A percentile compares a stretch with the other conserved stretches of the same genome.
These are phyloP conservation scores for Colletotrichum sp. DNA, from an alignment of 2,329 filamentous ascomycete species.

Conservation along the genomic window DNA sequence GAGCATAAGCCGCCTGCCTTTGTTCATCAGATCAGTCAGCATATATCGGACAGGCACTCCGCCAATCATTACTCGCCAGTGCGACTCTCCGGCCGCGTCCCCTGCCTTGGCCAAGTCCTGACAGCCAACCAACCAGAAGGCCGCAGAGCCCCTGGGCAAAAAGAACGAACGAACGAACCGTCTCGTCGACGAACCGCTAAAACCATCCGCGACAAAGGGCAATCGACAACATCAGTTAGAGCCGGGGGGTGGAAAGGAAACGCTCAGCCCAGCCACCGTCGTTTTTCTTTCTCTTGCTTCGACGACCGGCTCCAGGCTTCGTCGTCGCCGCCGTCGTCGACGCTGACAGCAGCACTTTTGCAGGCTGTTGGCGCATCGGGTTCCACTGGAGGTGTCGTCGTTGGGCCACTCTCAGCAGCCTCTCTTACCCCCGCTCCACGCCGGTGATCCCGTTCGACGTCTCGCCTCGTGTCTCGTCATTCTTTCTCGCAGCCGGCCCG, in stretches of 20 bases:
- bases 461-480: constrained; percentile 3
- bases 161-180: neutral
- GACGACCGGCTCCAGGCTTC: neutral
- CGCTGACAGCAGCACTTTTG: neutral
- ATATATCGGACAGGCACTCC: neutral
- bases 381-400: neutral
- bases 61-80: constrained; percentile 13
- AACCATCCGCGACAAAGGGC: neutral
- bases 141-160: neutral
- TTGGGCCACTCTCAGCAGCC: neutral
- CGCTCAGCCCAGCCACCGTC: neutral
- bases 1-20: neutral
- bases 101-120: neutral
- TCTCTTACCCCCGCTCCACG: neutral
- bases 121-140: neutral
- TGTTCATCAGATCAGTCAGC: neutral
- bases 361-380: neutral
- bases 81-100: neutral
- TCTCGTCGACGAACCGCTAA: neutral
- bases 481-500: constrained; percentile 5
- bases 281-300: neutral
- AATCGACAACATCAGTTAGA: neutral
- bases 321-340: neutral
- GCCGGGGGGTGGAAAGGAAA: neutral
- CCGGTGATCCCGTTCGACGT: neutral